Evolutionary conservation across 345 rosid species (phyloP).

Genomic region (Populus nigra): DNA sequence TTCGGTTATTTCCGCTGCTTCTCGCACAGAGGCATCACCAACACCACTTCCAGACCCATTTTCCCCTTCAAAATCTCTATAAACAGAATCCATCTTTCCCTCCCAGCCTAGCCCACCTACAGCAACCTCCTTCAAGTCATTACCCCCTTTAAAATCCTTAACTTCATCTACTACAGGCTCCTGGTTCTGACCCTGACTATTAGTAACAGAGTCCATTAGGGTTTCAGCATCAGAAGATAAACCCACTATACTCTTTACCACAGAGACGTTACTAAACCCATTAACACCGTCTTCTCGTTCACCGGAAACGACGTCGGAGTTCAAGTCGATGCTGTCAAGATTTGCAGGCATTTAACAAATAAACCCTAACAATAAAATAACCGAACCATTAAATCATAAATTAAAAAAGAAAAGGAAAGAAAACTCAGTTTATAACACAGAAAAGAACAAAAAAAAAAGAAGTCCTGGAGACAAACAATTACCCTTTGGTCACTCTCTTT

Average conservation of each 20-base stretch:
- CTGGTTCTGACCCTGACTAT: constrained; percentile 3
- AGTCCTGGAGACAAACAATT: not conserved
- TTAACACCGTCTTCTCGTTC: constrained; percentile 25
- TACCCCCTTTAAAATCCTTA: constrained; percentile 6
- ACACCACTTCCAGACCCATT: constrained; percentile 4
- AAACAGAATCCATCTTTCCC: constrained; percentile 1
- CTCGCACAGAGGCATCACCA: constrained; percentile 3
- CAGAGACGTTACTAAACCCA: not conserved
- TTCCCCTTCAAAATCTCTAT: constrained; percentile 15
- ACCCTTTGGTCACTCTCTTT: not conserved
- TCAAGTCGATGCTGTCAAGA: constrained; percentile 36
- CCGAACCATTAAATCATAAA: not conserved
- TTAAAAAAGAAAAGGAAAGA: not conserved
- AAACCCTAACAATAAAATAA: constrained; percentile 14
- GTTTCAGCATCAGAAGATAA: constrained; percentile 16
- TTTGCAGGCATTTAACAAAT: constrained; percentile 35
- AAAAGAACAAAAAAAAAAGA: not conserved
- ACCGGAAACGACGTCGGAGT: constrained; percentile 29
- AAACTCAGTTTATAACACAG: not conserved
- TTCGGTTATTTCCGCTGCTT: not conserved
- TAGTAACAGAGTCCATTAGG: constrained; percentile 14
- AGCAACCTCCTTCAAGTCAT: not conserved
- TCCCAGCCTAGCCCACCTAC: not conserved
- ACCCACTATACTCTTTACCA: not conserved
- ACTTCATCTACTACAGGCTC: constrained; percentile 6